Base-by-base conservation (phyloP, 2,329 filamentous ascomycete species). In the Exophiala xenobiotica region DNA sequence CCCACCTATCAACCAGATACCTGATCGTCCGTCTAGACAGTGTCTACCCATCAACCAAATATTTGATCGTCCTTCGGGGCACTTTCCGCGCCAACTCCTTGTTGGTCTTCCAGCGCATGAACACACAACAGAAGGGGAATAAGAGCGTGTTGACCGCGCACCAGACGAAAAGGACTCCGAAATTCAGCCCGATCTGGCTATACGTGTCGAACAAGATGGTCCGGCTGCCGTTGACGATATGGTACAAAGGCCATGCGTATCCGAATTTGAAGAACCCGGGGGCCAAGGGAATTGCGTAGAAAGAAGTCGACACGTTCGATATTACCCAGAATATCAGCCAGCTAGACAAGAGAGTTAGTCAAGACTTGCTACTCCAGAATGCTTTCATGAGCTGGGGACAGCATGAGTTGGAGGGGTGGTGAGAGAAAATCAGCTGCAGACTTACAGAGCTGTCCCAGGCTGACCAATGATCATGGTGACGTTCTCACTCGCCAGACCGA, bases 321-420 rank as follows among this genome's bases (percentile, higher is more conserved):
- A 86, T 82, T 35, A 86, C 80, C 82, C 81, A 85, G 60, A 84
- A 85, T 49, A 86, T 83, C 1, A 87, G 67, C 75, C 82, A 87
- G 0, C 44, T 55, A 7, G n/a, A 35, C n/a, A 35, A 14, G 29
- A 16, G 5, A 11, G 4, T 9, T 6, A 26, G n/a, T n/a, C n/a
- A n/a, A n/a, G n/a, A n/a, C n/a, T n/a, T n/a, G n/a, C n/a, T n/a
- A n/a, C n/a, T n/a, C n/a, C n/a, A n/a, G n/a, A n/a, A n/a, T n/a
- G n/a, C n/a, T n/a, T n/a, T n/a, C n/a, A n/a, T n/a, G n/a, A n/a
- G n/a, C n/a, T n/a, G n/a, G n/a, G n/a, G n/a, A n/a, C n/a, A n/a
- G n/a, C n/a, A n/a, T n/a, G n/a, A n/a, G n/a, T n/a, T n/a, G n/a
- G n/a, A n/a, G n/a, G n/a, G n/a, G n/a, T n/a, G n/a, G n/a, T n/a